Evolutionary conservation across 192 early-diverging fungal species (phyloP).

Genomic region (Rhizoclosmatium sp.): DNA sequence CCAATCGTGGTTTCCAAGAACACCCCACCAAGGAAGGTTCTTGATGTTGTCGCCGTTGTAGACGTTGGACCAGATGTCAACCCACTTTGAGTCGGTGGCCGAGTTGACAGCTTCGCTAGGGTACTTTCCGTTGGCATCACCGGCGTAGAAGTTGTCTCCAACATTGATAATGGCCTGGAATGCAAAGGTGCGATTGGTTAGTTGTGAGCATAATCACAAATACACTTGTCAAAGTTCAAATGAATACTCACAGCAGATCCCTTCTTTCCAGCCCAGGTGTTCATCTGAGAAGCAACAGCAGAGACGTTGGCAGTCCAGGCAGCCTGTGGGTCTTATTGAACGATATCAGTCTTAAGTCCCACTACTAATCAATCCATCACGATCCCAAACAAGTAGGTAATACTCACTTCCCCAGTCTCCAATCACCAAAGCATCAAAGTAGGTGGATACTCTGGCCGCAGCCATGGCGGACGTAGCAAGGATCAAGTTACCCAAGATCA

Average conservation of each 20-base stretch:
- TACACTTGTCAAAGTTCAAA: no score
- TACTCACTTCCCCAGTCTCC: not conserved
- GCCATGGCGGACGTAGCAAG: no score
- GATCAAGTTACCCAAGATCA: no score
- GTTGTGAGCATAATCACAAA: no score
- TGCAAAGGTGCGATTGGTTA: not conserved
- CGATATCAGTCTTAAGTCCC: no score
- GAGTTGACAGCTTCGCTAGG: conserved; percentile 11
- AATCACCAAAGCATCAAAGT: conserved; percentile 1
- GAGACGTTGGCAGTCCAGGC: not conserved
- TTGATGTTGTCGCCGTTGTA: conserved; percentile 2
- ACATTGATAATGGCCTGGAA: conserved; percentile 5
- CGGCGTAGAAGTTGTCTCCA: conserved; percentile 33
- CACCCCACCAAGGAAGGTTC: conserved; percentile 24
- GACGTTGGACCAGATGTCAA: not conserved
- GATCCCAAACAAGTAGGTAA: no score
- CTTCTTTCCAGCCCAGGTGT: not conserved
- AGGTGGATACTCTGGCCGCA: not conserved
- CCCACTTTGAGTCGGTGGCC: conserved; percentile 14
- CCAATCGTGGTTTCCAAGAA: conserved; percentile 39
- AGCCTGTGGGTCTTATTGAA: no score
- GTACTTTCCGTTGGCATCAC: not conserved
- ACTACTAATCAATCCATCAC: no score
- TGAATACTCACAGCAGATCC: no score
- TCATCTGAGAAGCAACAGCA: not conserved